These are phyloP conservation scores for Penicillium sp. DNA, from an alignment of 2,329 filamentous ascomycete genomes.

Conservation along the genomic window DNA sequence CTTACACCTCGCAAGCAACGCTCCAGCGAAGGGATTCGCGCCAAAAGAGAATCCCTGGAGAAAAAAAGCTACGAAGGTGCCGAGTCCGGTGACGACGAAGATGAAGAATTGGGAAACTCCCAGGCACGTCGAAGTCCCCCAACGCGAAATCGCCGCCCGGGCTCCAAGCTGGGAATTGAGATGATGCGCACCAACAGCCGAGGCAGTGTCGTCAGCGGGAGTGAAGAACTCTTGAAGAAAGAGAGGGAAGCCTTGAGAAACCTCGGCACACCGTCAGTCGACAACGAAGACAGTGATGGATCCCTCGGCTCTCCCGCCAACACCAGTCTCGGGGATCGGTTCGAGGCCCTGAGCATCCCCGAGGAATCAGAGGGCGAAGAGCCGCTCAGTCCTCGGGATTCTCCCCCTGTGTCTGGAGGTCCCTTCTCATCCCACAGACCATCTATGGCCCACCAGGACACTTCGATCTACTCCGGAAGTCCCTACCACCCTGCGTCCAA, in stretches of 20 bases:
- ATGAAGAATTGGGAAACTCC: constrained; percentile 76
- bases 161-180: constrained; percentile 89
- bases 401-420: constrained; percentile 10
- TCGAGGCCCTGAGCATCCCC: constrained; percentile 37
- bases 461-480: constrained; percentile 23
- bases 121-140: constrained; percentile 55
- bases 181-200: constrained; percentile 98
- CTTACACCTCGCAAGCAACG: constrained; percentile 62
- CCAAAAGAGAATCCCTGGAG: constrained; percentile 74
- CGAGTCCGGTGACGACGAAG: constrained; percentile 92
- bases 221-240: constrained; percentile 41
- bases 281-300: constrained; percentile 26
- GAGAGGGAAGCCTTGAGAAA: constrained; percentile 37
- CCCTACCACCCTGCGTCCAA: constrained; percentile 3
- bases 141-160: constrained; percentile 61
- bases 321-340: constrained; percentile 31
- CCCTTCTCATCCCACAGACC: constrained; percentile 11
- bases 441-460: constrained; percentile 19
- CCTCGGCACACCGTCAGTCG: constrained; percentile 23
- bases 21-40: constrained; percentile 72
- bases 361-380: constrained; percentile 39
- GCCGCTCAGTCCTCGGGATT: constrained; percentile 25
- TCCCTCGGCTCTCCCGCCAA: constrained; percentile 24
- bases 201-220: constrained; percentile 67
- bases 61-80: constrained; percentile 71